Base-by-base conservation (phyloP, 768 basidiomycete species). In the Clavulina sp. region DNA sequence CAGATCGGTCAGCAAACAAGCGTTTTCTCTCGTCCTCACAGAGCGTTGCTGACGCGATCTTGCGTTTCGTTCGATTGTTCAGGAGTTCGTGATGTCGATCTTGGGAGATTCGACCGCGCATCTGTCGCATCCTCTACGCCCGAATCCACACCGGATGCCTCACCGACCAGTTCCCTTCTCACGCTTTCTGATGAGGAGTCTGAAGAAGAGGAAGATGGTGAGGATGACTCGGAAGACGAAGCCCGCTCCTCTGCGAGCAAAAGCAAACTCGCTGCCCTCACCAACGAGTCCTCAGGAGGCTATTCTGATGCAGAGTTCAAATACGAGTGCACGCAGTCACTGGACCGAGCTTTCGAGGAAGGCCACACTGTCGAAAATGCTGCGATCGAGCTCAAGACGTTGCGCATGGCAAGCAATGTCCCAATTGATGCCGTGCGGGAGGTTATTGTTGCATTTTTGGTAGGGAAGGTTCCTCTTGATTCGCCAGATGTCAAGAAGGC, bases 381-480 rank as follows among this genome's bases (percentile, higher is more conserved):
- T 1, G 73, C 85, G 0, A 83, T 97, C 55, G 93, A 97, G 63
- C 73, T 97, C 54, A 89, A 93, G 68, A 95, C 93, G 41, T 74
- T 99, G 41, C 84, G 92, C 47, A 93, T 97, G 87, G 88, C 89
- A 32, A 85, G 82, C 60, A 97, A 96, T 60, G 93, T 96, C 26
- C 76, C 85, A 7, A 72, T 95, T 19, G 74, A 73, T n/a, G 72
- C 78, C 48, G 91, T 95, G 16, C 73, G 84, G 49, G 83, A 91
- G 64, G 84, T 83, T 16, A 86, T 96, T n/a, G 72, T 96, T 33
- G 73, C 73, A n/a, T 84, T 78, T 34, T 72, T 97, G 53, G 78
- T 93, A 51, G 77, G 78, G 54, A 74, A 74, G 54, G 80, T 91
- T 43, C 69, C 68, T 47, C 65, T 87, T 38, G 70, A 78, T 1